Base-by-base conservation (phyloP, 768 basidiomycete species). In the Boletus tomentosulus region DNA sequence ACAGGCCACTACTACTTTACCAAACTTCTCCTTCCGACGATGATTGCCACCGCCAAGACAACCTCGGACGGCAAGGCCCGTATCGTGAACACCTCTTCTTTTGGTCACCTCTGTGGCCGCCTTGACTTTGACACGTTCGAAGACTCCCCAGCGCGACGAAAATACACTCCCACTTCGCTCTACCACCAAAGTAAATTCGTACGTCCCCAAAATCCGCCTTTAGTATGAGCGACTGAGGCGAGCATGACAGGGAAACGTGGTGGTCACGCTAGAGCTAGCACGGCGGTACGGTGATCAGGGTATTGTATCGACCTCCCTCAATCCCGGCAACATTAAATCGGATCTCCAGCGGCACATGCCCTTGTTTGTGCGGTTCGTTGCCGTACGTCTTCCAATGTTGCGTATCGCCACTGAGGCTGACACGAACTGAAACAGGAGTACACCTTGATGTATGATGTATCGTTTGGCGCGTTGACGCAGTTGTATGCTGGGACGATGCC, bases 1-100 rank as follows among this genome's bases (percentile, higher is more conserved):
- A 3, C 53, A 82, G 84, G 86, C 3, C 86, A 82, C 62, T 83
- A 77, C 61, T 76, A 80, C 60, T 74, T 88, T 53, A 86, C 83
- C 2, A 70, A 72, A 43, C 71, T 78, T 15, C 74, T 85, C 41
- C 68, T 83, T 25, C 80, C 82, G 6, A 70, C 70, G 4, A 70
- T 82, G 27, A 61, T 75, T 19, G 69, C 70, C 5, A 76, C 73
- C 3, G 73, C 76, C 15, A 68, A 66, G 35, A 59, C 66, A 9
- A 65, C 74, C 6, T 62, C 74, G 1, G 75, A 76, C 30, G 69
- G 72, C 45, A 76, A 76, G 43, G 66, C 73, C 4, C 80, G 83
- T 38, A 64, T 84, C 35, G 68, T 84, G 39, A 79, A 71, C 5
- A 71, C 73, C 10, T 74, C 79, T 6, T 81, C 82, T 4, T 62